A percentile compares a stretch with the other conserved stretches of the same genome.
These are phyloP conservation scores for Rhinocladiella similis DNA, from an alignment of 2,329 filamentous ascomycete genomes.

Conservation along the genomic window DNA sequence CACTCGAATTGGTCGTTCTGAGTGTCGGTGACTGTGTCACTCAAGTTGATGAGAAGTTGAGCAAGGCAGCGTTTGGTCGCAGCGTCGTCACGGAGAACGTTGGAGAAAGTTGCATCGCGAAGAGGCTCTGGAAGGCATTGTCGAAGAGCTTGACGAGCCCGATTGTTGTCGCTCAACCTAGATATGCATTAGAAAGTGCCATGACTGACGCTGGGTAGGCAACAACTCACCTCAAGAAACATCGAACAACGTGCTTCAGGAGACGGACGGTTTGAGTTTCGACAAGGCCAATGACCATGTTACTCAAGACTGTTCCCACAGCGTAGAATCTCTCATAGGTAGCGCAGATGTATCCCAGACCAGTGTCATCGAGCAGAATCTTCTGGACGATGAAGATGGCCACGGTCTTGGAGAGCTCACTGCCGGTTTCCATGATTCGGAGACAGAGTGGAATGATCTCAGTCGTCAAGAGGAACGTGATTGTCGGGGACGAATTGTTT, in stretches of 20 bases:
- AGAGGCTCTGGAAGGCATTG: constrained; percentile 98
- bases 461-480: constrained; percentile 97
- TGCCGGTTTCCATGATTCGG: constrained; percentile 98
- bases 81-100: constrained; percentile 92
- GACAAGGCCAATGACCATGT: constrained; percentile 97
- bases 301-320: constrained; percentile 93
- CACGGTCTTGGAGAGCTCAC: constrained; percentile 96
- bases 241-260: constrained; percentile 95
- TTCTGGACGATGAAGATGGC: constrained; percentile 99
- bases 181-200: not conserved
- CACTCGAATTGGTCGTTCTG: constrained; percentile 31
- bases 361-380: constrained; percentile 94
- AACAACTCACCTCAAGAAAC: constrained; percentile 78
- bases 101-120: constrained; percentile 96
- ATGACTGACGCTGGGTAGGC: not conserved
- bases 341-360: constrained; percentile 96
- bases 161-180: constrained; percentile 92
- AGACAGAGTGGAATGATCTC: constrained; percentile 98
- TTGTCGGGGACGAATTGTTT: constrained; percentile 77
- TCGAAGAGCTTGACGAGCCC: constrained; percentile 88
- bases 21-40: constrained; percentile 72
- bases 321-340: constrained; percentile 99
- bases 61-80: constrained; percentile 96
- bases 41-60: constrained; percentile 95
- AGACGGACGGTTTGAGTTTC: constrained; percentile 95